These are phyloP conservation scores for Athelia psychrophila DNA, from an alignment of 1,284 basidiomycete genomes.

Conservation along the genomic window DNA sequence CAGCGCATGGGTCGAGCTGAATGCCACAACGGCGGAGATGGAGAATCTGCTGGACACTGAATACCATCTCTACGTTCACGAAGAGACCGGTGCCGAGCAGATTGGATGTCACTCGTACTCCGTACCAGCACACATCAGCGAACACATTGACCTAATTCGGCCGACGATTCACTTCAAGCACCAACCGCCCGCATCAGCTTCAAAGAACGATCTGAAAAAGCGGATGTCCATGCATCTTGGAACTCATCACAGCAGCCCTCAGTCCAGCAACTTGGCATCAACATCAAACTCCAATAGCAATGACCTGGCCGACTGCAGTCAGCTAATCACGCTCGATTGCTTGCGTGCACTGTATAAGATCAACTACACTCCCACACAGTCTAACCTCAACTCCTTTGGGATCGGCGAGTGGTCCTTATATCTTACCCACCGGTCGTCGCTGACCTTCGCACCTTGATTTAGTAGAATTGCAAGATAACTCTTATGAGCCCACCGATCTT, in stretches of 20 bases:
- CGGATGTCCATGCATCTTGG: slow-evolving; percentile 5
- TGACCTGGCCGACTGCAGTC: slow-evolving; percentile 28
- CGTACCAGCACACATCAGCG: slow-evolving; percentile 38
- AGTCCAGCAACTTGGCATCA: slow-evolving; percentile 8
- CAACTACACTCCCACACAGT: slow-evolving; percentile 26
- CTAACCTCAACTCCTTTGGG: slow-evolving; percentile 35
- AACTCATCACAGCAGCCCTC: neutral
- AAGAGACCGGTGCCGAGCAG: slow-evolving; percentile 28
- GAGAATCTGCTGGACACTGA: slow-evolving; percentile 45
- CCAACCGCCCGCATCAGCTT: slow-evolving; percentile 15
- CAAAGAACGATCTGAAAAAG: too few species aligned
- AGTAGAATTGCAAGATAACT: too few species aligned
- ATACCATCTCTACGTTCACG: slow-evolving; percentile 44
- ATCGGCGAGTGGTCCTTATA: slow-evolving; percentile 29
- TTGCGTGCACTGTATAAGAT: slow-evolving; percentile 38
- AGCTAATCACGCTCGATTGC: slow-evolving; percentile 37
- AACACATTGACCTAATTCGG: slow-evolving; percentile 44
- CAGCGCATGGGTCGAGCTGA: slow-evolving; percentile 44
- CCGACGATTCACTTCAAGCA: slow-evolving; percentile 47
- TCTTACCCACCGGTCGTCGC: too few species aligned
- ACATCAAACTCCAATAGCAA: neutral
- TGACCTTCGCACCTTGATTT: too few species aligned
- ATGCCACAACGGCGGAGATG: slow-evolving; percentile 40
- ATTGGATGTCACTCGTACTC: slow-evolving; percentile 42
- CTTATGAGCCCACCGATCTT: too few species aligned